Evolutionary conservation across 78 protist genomes (phyloP), one percentile per base, ranked within the genome.

Genomic region (Salpingoeca rosetta): DNA sequence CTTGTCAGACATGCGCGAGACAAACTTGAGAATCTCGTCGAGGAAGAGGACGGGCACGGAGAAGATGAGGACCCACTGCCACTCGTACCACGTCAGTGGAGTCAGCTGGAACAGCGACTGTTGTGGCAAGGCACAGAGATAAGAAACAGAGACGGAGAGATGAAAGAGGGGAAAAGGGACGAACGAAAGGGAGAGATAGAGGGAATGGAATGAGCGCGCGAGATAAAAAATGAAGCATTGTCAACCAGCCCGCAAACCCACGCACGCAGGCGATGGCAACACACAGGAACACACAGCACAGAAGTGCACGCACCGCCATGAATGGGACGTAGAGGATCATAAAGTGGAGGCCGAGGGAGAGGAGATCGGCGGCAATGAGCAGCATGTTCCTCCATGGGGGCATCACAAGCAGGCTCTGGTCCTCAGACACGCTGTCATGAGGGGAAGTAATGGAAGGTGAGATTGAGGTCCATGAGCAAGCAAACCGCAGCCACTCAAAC

Each of bases 1-100:
- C n/a, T n/a, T n/a, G 65, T 51, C 65, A 17, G 65, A 51, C 82
- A 42, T 42, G 85, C 85, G 85, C 0, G 78, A 10, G 24, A 83
- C 24, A 22, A 72, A 1, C 85, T 93, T 93, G 86, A 90, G 90
- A 0, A 85, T 40, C 84, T 93, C 95, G 89, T 93, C 95, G 80
- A 91, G 7, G 86, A 93, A 0, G 57, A 93, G 36, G 81, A 93
- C 92, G 39, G 93, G 93, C 35, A 86, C 0, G 41, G 92, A 89
- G 56, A 82, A 28, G 76, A 56, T 44, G n/a, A 91, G 0, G 80
- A 89, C 92, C 44, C 36, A 7, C 40, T 0, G 3, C 95, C 95
- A 93, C 41, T 89, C 91, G 39, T 77, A 76, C 31, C 0, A 0
- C 41, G 37, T 74, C 40, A 91, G 92, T 3, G 90, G 85, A 26